A percentile compares a stretch with the other conserved stretches of the same genome.
These are phyloP conservation scores for Ceratobasidium sp. DNA, from an alignment of 1,284 basidiomycete genomes.

Conservation along the genomic window DNA sequence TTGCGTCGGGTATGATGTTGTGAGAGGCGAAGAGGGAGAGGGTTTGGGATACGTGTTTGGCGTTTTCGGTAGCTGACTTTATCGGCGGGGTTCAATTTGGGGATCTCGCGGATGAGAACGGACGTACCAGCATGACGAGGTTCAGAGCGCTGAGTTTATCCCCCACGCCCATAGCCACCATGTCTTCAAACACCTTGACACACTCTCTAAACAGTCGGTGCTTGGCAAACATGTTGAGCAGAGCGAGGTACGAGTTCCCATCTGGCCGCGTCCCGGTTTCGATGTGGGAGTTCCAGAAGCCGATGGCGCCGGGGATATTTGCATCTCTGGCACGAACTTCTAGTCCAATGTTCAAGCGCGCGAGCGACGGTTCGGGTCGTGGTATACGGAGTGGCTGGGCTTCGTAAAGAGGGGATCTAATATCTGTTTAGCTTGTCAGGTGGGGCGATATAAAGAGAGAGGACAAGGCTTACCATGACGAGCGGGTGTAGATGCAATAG, in stretches of 20 bases:
- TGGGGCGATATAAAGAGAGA: not conserved
- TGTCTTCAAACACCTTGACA: conserved; percentile 80
- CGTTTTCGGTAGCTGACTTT: conserved; percentile 50
- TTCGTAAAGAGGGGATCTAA: conserved; percentile 27
- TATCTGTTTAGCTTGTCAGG: not conserved
- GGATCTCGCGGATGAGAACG: conserved; percentile 16
- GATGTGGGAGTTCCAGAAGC: conserved; percentile 65
- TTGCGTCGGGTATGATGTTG: conserved; percentile 53
- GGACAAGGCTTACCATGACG: not conserved
- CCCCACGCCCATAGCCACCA: conserved; percentile 68
- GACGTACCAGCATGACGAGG: conserved; percentile 70
- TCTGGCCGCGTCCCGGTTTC: not conserved
- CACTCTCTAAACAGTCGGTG: conserved; percentile 64
- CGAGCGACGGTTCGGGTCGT: not conserved
- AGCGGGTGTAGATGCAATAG: not conserved
- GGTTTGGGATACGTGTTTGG: conserved; percentile 58
- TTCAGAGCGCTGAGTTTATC: conserved; percentile 75
- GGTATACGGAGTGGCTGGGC: not conserved
- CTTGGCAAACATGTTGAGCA: conserved; percentile 65
- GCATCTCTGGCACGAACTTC: not conserved
- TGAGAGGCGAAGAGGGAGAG: conserved; percentile 55
- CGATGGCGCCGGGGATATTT: conserved; percentile 50
- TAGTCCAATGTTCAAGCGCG: not conserved
- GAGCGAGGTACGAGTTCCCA: conserved; percentile 63
- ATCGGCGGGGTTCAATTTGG: not conserved